Base-by-base conservation (phyloP, 2,329 filamentous ascomycete species). In the Fusarium sp. region DNA sequence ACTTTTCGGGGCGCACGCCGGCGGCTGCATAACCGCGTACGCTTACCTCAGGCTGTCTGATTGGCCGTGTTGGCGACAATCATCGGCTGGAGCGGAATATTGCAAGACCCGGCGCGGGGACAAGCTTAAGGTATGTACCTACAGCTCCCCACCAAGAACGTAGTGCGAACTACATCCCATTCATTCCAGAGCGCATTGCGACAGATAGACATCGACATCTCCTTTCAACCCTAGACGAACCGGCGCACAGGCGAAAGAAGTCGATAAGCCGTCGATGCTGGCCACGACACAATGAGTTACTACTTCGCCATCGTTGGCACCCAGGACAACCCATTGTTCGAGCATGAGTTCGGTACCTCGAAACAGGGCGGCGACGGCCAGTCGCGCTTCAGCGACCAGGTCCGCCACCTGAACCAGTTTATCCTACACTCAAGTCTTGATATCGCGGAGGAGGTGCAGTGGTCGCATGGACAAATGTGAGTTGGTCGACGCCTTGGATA, bases 261-360 rank as follows among this genome's bases (percentile, higher is more conserved):
- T 10, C 18, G 4, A 47, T n/a, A 43, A 16, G 48, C 36, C 53
- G 62, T 74, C 64, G 72, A 81, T 75, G 76, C 75, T 66, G 66
- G 69, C 37, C 62, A 67, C 73, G 62, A 62, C 71, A 86, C 74
- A 70, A 98, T 98, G 96, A 98, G 95, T 65, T 99, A 98, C 87
- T 98, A 98, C 86, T 98, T 99, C 83, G 93, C 93, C 78, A 97
- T 99, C 74, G 90, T 99, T 80, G 96, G 95, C 78, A 97, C 94
- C 23, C 93, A 94, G 76, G 96, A 99, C 85, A 97, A 95, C 78
- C 95, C 96, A 36, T 89, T 99, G 73, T 99, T 98, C 84, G 95
- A 97, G 83, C 90, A 97, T 82, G 95, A 97, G 79, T 99, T 99
- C 80, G 96, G 96, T 76, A 98, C 95, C 40, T 97, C 94, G 41